These are phyloP conservation scores for Hypoxylon cercidicola DNA, from an alignment of 495 filamentous ascomycete species.

Conservation along the genomic window DNA sequence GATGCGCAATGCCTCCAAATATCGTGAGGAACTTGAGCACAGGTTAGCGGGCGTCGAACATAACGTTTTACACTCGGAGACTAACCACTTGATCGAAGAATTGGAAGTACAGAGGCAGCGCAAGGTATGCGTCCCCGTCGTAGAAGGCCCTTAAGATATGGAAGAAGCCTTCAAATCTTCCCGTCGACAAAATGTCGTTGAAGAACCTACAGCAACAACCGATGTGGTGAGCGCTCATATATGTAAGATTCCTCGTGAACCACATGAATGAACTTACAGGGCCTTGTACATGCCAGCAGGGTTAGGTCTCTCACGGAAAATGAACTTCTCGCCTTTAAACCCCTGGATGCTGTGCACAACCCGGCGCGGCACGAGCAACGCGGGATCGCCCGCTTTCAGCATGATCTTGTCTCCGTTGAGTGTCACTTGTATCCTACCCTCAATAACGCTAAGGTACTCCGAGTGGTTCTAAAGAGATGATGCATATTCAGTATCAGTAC, in stretches of 20 bases:
- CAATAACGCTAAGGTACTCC: conserved; percentile 31
- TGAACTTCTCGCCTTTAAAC: conserved; percentile 30
- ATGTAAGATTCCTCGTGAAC: not conserved
- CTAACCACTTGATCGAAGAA: conserved; percentile 34
- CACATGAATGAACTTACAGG: conserved; percentile 20
- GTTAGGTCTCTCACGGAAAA: conserved; percentile 29
- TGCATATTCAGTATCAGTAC: conserved; percentile 3
- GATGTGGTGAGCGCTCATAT: not conserved
- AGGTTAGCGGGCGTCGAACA: conserved; percentile 10
- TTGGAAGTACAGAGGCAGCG: conserved; percentile 29
- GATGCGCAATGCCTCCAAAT: conserved; percentile 33
- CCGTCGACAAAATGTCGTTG: conserved; percentile 35
- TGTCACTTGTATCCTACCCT: conserved; percentile 34
- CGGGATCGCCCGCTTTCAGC: conserved; percentile 31
- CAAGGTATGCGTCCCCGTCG: conserved; percentile 30
- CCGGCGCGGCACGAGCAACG: conserved; percentile 24
- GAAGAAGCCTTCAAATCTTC: conserved; percentile 26
- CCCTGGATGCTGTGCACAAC: conserved; percentile 27
- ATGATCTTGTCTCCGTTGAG: conserved; percentile 30
- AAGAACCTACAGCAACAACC: conserved; percentile 28
- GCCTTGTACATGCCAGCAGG: conserved; percentile 37
- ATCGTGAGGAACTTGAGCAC: conserved; percentile 24
- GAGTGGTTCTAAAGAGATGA: conserved; percentile 26
- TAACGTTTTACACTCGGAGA: not conserved
- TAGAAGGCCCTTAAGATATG: conserved; percentile 33